phyloP scores from a whole-genome alignment of 352 stramenopile species.

The Phytophthora quininea region DNA sequence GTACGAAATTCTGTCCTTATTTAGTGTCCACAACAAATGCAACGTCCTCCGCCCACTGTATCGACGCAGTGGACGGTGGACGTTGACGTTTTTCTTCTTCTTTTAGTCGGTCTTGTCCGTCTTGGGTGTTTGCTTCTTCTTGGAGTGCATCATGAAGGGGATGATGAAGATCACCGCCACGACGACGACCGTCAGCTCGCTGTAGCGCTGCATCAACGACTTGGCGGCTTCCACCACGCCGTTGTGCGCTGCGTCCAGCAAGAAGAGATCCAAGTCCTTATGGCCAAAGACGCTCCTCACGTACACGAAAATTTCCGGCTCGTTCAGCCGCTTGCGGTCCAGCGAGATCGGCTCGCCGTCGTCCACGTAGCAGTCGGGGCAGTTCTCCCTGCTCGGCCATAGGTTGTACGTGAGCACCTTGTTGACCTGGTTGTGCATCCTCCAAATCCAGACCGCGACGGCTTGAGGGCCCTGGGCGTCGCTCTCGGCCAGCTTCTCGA shows the following conservation, averaged over 20 bases:
- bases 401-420: conserved; percentile 71
- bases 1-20: neutral
- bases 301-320: conserved; percentile 56
- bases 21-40: neutral
- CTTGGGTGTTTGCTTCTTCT: conserved; percentile 20
- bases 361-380: conserved; percentile 58
- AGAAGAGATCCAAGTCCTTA: conserved; percentile 49
- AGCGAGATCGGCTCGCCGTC: conserved; percentile 50
- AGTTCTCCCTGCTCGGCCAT: conserved; percentile 59
- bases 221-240: conserved; percentile 40
- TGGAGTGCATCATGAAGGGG: conserved; percentile 30
- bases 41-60: neutral
- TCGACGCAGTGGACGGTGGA: neutral
- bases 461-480: conserved; percentile 47
- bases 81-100: neutral
- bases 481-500: conserved; percentile 45
- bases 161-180: conserved; percentile 31
- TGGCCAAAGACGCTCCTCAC: conserved; percentile 62
- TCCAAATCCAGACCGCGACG: conserved; percentile 77
- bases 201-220: conserved; percentile 46
- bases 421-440: conserved; percentile 89
- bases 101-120: conserved; percentile 31
- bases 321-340: conserved; percentile 47
- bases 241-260: conserved; percentile 52
- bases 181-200: conserved; percentile 32